Base-by-base conservation (phyloP, 192 early-diverging fungal species). In the Backusella parvicylindrica region DNA sequence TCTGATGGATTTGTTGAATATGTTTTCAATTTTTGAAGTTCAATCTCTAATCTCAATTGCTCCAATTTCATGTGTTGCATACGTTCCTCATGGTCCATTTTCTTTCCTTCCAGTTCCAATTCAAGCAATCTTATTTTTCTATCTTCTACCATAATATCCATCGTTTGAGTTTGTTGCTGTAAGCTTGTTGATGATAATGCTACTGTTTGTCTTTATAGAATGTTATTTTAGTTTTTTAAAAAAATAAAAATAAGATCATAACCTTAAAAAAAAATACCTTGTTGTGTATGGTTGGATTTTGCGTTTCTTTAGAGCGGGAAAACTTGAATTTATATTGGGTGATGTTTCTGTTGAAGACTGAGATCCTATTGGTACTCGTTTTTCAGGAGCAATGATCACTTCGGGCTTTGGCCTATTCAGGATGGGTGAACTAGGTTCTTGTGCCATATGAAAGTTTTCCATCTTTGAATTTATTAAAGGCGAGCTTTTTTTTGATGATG, bases 51-150 rank as follows among this genome's bases (percentile, higher is more conserved):
- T 50, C 66, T 28, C 35, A 75, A 53, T 53, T 75, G 74, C 37
- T 75, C 74, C 26, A 75, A 68, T 53, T 75, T 75, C 74, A 75
- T 75, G 6, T 68, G 65, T 33, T 75, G 74, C 74, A 75, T 75
- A 36, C 74, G 64, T 9, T 75, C 74, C n/a, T 75, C 65, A 68
- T 75, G 74, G 6, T 75, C 47, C 74, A 75, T 75, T 9, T 65
- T 64, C 41, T 75, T 75, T 28, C 12, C 26, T 50, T 75, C 74
- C 38, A 75, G 23, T 56, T 75, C 74, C 43, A 75, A 5, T 56
- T 67, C 43, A 32, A 75, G 32, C 2, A 50, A 6, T 30, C 50
- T 67, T 11, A 68, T n/a, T 68, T 33, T 64, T 68, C 65, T 53
- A 13, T 75, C 74, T 23, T 75, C 74, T 56, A 23, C 16, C 8